Percentiles rank a stretch among this genome's conserved stretches.
Conservation (phyloP, 1,284 basidiomycete species). For the Heliocybe sulcata region DNA sequence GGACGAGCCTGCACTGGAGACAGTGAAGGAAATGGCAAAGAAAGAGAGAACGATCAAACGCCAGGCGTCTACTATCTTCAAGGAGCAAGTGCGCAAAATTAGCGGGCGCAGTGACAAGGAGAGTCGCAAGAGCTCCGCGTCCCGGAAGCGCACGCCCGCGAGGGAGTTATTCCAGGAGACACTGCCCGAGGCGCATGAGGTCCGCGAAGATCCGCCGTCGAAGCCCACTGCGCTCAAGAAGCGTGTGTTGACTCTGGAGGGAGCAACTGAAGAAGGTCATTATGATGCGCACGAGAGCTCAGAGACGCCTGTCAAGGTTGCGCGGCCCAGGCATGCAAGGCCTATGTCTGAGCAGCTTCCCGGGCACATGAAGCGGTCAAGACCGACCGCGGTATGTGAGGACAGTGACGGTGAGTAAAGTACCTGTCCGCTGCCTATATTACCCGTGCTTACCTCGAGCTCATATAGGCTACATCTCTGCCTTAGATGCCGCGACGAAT, state of each 20-base stretch:
- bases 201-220: conserved; percentile 7
- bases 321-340: conserved; percentile 32
- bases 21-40: conserved; percentile 25
- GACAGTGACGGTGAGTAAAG: conserved; percentile 41
- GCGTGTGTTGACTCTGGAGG: conserved; percentile 42
- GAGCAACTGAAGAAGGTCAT: conserved; percentile 46
- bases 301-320: conserved; percentile 42
- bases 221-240: conserved; percentile 4
- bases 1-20: conserved; percentile 57
- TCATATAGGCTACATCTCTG: conserved; percentile 52
- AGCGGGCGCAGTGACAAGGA: conserved; percentile 11
- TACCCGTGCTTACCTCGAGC: conserved; percentile 6
- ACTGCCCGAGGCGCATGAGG: conserved; percentile 11
- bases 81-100: conserved; percentile 7
- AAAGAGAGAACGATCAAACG: conserved; percentile 14
- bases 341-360: conserved; percentile 63
- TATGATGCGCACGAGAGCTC: conserved; percentile 11
- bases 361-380: conserved; percentile 22
- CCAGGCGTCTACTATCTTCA: background rate
- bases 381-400: conserved; percentile 46
- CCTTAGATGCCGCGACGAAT: conserved; percentile 68
- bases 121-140: conserved; percentile 20
- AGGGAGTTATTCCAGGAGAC: conserved; percentile 26
- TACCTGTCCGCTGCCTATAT: background rate
- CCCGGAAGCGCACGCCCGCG: conserved; percentile 19